Evolutionary conservation across 2,329 filamentous ascomycete species (phyloP), one percentile per base, ranked within the genome.

Genomic region (Gliomastix tumulicola): DNA sequence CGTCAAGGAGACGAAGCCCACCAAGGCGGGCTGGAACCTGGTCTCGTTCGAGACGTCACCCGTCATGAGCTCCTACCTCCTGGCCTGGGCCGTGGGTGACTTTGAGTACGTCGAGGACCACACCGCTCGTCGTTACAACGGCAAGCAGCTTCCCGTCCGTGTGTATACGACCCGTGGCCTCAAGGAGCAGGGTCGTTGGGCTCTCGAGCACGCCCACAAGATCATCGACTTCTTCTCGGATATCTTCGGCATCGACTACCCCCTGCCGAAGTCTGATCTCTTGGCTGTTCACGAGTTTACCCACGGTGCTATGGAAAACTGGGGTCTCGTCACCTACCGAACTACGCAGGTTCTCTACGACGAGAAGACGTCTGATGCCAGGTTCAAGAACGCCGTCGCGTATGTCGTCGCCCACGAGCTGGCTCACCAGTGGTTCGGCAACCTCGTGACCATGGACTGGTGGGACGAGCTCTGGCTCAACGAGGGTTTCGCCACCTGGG

Each of bases 331-430:
- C 40, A 97, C 92, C 21, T 98, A 97, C 66, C 78, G 88, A 46
- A 94, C 90, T 10, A 97, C 90, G 10, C 89, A 92, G 35, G 84
- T 98, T 20, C 74, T 98, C n/a, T 98, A 92, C 54, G 90, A 98
- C 52, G 88, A 94, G 59, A 81, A 88, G 56, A 85, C 83, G 34
- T 96, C 90, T 0, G 90, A 96, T 56, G 80, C 86, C 30, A 80
- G 82, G 45, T 96, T 90, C 66, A 89, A 88, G 62, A 96, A 95
- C 59, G 77, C 89, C 25, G 84, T 98, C 44, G 92, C 92, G 21
- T 97, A 98, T 53, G 89, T 97, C 39, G 89, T 97, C 35, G 90
- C 92, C n/a, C 92, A 98, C 62, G 92, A 98, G 61, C 73, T 98
- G 43, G 92, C 89, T 38, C 88, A 95, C 55, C 88, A 94, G 65